Conservation (phyloP, 1,284 basidiomycete species). For the Stereum hirsutum region DNA sequence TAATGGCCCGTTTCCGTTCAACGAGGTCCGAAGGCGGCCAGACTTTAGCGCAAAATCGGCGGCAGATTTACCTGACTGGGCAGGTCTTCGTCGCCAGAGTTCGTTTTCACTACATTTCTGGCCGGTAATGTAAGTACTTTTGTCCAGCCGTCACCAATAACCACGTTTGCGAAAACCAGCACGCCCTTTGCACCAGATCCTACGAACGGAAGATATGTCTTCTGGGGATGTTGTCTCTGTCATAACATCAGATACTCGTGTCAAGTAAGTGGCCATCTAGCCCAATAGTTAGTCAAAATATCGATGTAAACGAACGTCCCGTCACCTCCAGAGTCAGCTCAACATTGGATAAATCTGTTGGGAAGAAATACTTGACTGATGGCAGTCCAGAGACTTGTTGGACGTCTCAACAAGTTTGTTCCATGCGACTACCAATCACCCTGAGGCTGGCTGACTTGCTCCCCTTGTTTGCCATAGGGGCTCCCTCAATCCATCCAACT, state of each 20-base stretch:
- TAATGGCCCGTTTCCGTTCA: too few relatives aligned
- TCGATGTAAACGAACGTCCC: neutral
- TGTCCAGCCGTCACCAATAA: too few relatives aligned
- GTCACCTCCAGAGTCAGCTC: conserved; percentile 61
- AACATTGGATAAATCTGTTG: conserved; percentile 69
- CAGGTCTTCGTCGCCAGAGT: too few relatives aligned
- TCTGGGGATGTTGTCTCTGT: conserved; percentile 9
- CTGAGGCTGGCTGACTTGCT: neutral
- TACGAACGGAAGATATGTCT: too few relatives aligned
- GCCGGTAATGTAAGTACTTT: too few relatives aligned
- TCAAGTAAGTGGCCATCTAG: conserved; percentile 34
- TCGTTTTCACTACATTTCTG: too few relatives aligned
- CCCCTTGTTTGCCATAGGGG: conserved; percentile 33
- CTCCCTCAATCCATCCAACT: conserved; percentile 68
- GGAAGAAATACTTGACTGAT: conserved; percentile 65
- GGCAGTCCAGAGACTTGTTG: conserved; percentile 73
- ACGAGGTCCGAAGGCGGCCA: too few relatives aligned
- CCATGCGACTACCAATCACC: conserved; percentile 1
- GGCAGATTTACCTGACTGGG: too few relatives aligned
- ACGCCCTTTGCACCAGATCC: too few relatives aligned
- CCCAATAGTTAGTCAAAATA: neutral
- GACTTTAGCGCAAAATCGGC: too few relatives aligned
- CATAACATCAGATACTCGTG: conserved; percentile 35
- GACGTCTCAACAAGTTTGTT: conserved; percentile 66
- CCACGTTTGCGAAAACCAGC: too few relatives aligned